phyloP scores from a whole-genome alignment of 768 basidiomycete species.

The Suillus occidentalis region DNA sequence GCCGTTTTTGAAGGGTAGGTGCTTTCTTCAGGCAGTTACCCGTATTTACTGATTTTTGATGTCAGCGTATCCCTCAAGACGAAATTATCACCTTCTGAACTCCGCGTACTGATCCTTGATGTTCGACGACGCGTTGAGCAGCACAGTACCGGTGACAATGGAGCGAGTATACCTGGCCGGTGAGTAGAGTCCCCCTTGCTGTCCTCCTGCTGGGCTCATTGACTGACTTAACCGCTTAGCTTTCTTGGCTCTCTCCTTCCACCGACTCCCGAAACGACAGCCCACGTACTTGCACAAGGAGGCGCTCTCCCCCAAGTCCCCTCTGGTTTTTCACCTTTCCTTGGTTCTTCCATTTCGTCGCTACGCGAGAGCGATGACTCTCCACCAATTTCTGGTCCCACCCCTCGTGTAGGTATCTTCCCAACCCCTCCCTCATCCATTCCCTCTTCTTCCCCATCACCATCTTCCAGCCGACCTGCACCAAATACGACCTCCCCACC shows the following conservation, averaged over 20 bases:
- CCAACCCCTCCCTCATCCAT: constrained; percentile 23
- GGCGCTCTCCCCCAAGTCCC: constrained; percentile 36
- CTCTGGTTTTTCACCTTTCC: background rate
- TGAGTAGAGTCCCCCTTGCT: background rate
- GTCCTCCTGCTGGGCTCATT: too few species aligned
- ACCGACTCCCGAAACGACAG: constrained; percentile 66
- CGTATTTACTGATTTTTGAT: constrained; percentile 4
- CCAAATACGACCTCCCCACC: background rate
- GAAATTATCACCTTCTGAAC: constrained; percentile 66
- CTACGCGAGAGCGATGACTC: background rate
- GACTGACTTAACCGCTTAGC: constrained; percentile 9
- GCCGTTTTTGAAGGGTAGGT: constrained; percentile 83
- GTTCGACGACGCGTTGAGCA: constrained; percentile 78
- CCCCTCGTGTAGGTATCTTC: constrained; percentile 12
- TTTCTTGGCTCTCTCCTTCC: constrained; percentile 78
- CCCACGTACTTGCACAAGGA: constrained; percentile 68
- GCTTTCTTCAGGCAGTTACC: constrained; percentile 3
- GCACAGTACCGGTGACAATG: constrained; percentile 43
- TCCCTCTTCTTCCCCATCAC: constrained; percentile 28
- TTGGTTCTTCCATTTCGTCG: background rate
- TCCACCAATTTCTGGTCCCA: constrained; percentile 16
- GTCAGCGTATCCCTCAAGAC: constrained; percentile 80
- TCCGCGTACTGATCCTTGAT: constrained; percentile 67
- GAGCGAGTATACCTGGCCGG: background rate
- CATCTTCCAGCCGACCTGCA: constrained; percentile 28